These are phyloP conservation scores for Begonia masoniana DNA, from an alignment of 306 rosid genomes.

Conservation along the genomic window DNA sequence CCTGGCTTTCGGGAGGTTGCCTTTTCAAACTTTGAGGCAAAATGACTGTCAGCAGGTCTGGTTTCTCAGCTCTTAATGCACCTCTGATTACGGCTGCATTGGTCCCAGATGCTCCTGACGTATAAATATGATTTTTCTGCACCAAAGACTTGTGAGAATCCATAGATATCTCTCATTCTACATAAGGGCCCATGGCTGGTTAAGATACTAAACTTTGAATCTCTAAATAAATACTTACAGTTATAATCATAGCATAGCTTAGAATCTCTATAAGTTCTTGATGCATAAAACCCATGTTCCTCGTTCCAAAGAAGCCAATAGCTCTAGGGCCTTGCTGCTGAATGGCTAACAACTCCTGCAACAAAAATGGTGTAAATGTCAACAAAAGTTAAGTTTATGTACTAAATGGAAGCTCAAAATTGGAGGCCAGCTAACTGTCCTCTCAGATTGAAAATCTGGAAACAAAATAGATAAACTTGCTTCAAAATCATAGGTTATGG, in stretches of 20 bases:
- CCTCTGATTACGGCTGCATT: slow-evolving; percentile 99
- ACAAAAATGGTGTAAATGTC: neutral
- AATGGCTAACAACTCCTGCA: slow-evolving; percentile 88
- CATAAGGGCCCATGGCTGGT: no score
- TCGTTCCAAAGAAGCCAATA: slow-evolving; percentile 92
- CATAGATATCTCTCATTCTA: no score
- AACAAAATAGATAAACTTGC: neutral
- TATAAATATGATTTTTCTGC: slow-evolving; percentile 92
- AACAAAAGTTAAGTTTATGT: neutral
- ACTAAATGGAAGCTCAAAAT: no score
- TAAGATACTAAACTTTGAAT: no score
- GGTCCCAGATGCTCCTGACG: slow-evolving; percentile 99
- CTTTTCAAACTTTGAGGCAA: slow-evolving; percentile 93
- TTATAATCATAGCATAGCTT: slow-evolving; percentile 99
- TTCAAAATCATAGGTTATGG: no score
- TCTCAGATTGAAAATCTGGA: neutral
- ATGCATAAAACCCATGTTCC: slow-evolving; percentile 99
- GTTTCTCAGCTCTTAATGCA: slow-evolving; percentile 98
- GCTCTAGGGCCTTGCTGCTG: slow-evolving; percentile 99
- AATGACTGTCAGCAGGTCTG: slow-evolving; percentile 92
- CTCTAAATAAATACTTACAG: slow-evolving; percentile 37
- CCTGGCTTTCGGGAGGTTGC: slow-evolving; percentile 99
- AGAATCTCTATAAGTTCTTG: slow-evolving; percentile 97
- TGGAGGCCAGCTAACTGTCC: no score
- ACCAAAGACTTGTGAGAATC: neutral